Percentiles rank a stretch among this genome's conserved stretches.
Conservation (phyloP, 1,284 basidiomycete species). For the Nidula niveotomentosa region DNA sequence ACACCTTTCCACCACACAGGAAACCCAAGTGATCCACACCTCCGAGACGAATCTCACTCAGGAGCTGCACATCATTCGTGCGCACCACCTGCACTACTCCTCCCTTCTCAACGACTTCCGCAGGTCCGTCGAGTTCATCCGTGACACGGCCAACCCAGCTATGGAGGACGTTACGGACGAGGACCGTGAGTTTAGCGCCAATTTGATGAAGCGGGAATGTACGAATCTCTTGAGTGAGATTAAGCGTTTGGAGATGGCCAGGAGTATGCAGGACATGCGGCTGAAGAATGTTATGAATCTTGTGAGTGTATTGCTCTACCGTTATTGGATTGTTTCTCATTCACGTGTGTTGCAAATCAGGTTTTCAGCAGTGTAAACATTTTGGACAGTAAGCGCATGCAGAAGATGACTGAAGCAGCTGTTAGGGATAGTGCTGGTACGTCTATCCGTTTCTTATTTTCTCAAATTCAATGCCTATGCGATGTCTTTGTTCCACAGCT, state of each 20-base stretch:
- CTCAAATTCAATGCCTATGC: neutral
- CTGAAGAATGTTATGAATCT: slow-evolving; percentile 52
- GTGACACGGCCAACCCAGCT: slow-evolving; percentile 38
- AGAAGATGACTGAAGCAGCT: slow-evolving; percentile 35
- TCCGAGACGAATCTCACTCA: slow-evolving; percentile 30
- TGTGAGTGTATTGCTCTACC: slow-evolving; percentile 24
- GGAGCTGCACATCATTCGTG: slow-evolving; percentile 34
- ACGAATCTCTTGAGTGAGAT: slow-evolving; percentile 43
- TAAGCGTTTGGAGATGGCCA: slow-evolving; percentile 38
- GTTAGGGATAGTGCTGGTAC: slow-evolving; percentile 36
- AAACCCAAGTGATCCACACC: slow-evolving; percentile 30
- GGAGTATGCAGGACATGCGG: slow-evolving; percentile 42
- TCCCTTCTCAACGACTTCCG: slow-evolving; percentile 37
- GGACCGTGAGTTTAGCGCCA: neutral
- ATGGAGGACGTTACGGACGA: slow-evolving; percentile 19
- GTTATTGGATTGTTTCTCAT: neutral
- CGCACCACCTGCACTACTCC: slow-evolving; percentile 37
- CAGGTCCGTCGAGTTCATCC: slow-evolving; percentile 34
- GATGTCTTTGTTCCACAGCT: neutral
- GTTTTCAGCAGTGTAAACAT: slow-evolving; percentile 44
- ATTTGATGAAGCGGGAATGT: slow-evolving; percentile 36
- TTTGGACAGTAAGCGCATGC: slow-evolving; percentile 40
- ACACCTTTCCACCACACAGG: slow-evolving; percentile 16
- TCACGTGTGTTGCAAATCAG: slow-evolving; percentile 17
- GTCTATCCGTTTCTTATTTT: neutral